Conservation (phyloP, 2,329 filamentous ascomycete genomes). For the Aspergillus aculeatinus region DNA sequence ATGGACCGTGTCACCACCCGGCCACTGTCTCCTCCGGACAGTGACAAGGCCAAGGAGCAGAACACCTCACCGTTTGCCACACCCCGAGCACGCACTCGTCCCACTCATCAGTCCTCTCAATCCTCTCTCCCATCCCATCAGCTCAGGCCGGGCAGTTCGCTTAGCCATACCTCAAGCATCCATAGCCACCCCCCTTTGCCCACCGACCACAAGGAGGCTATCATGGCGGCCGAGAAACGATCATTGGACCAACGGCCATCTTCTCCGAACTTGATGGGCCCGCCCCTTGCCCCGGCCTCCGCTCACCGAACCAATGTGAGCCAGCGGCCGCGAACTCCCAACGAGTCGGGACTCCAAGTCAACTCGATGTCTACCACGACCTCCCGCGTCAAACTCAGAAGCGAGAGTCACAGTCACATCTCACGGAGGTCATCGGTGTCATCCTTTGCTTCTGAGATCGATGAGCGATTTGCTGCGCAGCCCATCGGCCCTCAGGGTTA, state of each 20-base stretch:
- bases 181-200: slow-evolving; percentile 71
- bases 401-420: slow-evolving; percentile 45
- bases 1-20: slow-evolving; percentile 50
- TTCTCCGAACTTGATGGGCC: slow-evolving; percentile 66
- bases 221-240: slow-evolving; percentile 71
- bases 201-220: slow-evolving; percentile 76
- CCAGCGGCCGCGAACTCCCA: slow-evolving; percentile 62
- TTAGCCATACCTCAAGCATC: slow-evolving; percentile 60
- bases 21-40: slow-evolving; percentile 35
- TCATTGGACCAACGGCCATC: slow-evolving; percentile 48
- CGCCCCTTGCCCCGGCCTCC: slow-evolving; percentile 79
- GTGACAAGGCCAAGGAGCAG: slow-evolving; percentile 30
- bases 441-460: slow-evolving; percentile 91
- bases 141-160: slow-evolving; percentile 68
- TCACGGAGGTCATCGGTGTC: slow-evolving; percentile 83
- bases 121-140: slow-evolving; percentile 34
- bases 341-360: slow-evolving; percentile 48
- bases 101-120: slow-evolving; percentile 34
- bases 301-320: slow-evolving; percentile 56
- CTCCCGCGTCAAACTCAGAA: slow-evolving; percentile 57
- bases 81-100: slow-evolving; percentile 34
- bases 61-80: slow-evolving; percentile 38
- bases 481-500: slow-evolving; percentile 57
- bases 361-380: slow-evolving; percentile 50
- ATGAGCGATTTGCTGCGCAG: slow-evolving; percentile 81